Conservation (phyloP, 257 asterid species). For the Nicotiana noctiflora region DNA sequence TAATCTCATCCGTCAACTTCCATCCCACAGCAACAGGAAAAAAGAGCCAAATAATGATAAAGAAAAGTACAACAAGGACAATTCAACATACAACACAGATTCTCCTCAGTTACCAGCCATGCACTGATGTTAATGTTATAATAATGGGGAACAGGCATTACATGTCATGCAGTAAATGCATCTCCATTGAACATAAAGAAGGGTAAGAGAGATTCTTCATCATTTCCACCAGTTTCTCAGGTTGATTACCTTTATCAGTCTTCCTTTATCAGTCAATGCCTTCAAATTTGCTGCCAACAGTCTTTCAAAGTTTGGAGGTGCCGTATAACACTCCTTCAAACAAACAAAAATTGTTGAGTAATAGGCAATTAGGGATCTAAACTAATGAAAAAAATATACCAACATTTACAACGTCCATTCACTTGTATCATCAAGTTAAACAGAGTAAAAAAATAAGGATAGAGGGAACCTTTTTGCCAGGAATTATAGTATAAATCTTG, state of each 20-base stretch:
- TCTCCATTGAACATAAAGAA: background rate
- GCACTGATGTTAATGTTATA: background rate
- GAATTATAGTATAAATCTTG: background rate
- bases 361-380: background rate
- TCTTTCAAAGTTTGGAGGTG: slow-evolving; percentile 58
- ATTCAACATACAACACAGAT: background rate
- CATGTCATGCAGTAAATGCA: background rate
- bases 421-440: background rate
- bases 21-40: background rate
- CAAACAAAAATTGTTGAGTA: background rate
- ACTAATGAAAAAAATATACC: background rate
- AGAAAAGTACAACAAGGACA: background rate
- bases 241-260: slow-evolving; percentile 60
- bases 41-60: background rate
- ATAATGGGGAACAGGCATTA: background rate
- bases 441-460: background rate
- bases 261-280: slow-evolving; percentile 60
- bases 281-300: slow-evolving; percentile 58
- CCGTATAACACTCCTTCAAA: slow-evolving; percentile 52
- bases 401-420: background rate
- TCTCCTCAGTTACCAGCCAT: background rate
- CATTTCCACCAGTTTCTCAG: background rate
- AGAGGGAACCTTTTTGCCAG: background rate
- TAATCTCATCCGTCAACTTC: background rate
- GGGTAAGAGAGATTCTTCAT: background rate